phyloP scores from a whole-genome alignment of 495 filamentous ascomycete species.

The Neurospora sp. region DNA sequence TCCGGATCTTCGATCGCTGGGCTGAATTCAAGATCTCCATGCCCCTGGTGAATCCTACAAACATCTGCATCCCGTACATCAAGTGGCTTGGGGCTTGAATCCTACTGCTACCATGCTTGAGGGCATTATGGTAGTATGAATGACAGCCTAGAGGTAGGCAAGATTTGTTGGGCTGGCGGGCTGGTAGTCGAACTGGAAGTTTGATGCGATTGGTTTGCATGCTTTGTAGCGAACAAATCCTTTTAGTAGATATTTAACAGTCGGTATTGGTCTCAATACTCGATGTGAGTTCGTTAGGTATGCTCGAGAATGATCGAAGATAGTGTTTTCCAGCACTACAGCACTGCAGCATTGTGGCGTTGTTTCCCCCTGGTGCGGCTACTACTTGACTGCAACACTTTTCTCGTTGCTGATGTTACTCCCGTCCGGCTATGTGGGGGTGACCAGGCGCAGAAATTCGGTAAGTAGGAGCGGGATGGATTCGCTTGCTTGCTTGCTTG shows the following conservation, averaged over 20 bases:
- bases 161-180: neutral
- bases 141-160: neutral
- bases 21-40: neutral
- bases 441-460: neutral
- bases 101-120: neutral
- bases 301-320: neutral
- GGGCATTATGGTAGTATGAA: neutral
- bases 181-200: neutral
- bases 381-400: neutral
- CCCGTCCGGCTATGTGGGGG: neutral
- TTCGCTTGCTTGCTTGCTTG: neutral
- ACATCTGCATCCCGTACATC: neutral
- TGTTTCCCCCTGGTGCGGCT: neutral
- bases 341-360: neutral
- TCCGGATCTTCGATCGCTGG: neutral
- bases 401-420: neutral
- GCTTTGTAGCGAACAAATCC: neutral
- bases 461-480: neutral
- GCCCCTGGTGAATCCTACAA: neutral
- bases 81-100: neutral
- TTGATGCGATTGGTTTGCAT: neutral
- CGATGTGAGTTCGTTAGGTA: neutral
- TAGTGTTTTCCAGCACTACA: neutral
- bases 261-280: neutral
- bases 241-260: neutral